Evolutionary conservation across 164 flowering plant species (phyloP).

Genomic region (Paratinospora sagittata): DNA sequence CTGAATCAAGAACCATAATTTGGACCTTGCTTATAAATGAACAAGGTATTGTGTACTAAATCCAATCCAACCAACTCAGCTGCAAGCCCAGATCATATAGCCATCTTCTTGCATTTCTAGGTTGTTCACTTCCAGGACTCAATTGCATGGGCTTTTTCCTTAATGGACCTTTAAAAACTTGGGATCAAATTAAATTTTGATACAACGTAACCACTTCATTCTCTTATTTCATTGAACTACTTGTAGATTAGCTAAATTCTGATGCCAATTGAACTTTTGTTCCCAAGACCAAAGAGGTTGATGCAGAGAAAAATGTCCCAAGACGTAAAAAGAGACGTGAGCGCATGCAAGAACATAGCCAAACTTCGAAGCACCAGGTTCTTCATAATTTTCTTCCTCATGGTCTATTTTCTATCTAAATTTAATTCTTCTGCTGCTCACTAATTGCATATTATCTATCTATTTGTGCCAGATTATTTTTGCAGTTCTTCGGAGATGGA

Average conservation of each 20-base stretch:
- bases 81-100: not conserved
- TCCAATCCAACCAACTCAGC: not conserved
- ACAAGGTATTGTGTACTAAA: not conserved
- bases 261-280: constrained; percentile 2
- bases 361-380: constrained; percentile 63
- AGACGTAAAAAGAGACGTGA: constrained; percentile 64
- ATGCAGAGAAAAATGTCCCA: constrained; percentile 27
- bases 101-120: not conserved
- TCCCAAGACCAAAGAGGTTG: constrained; percentile 44
- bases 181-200: not conserved
- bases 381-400: not conserved
- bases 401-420: not conserved
- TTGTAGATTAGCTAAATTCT: not conserved
- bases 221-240: not conserved
- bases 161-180: not conserved
- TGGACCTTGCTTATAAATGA: not conserved
- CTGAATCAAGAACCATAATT: not conserved
- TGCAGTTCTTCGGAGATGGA: constrained; percentile 24
- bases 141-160: not conserved
- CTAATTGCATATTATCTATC: constrained; percentile 2
- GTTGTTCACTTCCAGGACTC: not conserved
- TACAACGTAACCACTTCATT: not conserved
- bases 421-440: not conserved
- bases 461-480: constrained; percentile 48
- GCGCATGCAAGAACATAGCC: constrained; percentile 36